These are phyloP conservation scores for Tricholoma terreum DNA, from an alignment of 768 basidiomycete genomes.

Conservation along the genomic window DNA sequence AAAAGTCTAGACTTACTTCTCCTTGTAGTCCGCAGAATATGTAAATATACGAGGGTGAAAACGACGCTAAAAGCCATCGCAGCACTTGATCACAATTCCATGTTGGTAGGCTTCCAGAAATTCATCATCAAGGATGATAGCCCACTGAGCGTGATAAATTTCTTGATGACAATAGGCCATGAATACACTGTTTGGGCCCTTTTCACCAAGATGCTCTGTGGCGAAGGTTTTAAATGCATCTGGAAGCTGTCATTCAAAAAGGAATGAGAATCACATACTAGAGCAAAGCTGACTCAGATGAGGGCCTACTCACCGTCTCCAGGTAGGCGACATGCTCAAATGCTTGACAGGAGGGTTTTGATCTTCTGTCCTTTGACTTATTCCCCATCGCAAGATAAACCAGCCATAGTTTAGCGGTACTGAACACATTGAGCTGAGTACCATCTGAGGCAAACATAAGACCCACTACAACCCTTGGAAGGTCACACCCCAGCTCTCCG, in stretches of 20 bases:
- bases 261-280: no score
- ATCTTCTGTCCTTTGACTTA: constrained; percentile 30
- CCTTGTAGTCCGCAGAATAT: constrained; percentile 28
- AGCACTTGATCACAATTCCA: constrained; percentile 19
- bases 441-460: constrained; percentile 29
- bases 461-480: constrained; percentile 12
- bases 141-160: constrained; percentile 23
- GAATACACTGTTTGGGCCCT: background rate
- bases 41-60: constrained; percentile 25
- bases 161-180: constrained; percentile 23
- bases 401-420: constrained; percentile 30
- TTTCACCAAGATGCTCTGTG: background rate
- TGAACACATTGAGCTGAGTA: constrained; percentile 27
- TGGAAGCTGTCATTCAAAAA: background rate
- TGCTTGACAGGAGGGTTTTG: constrained; percentile 17
- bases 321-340: constrained; percentile 27
- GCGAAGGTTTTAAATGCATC: constrained; percentile 2
- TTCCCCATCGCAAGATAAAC: constrained; percentile 32
- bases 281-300: no score
- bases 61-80: constrained; percentile 17
- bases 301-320: constrained; percentile 19
- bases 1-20: constrained; percentile 18
- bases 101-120: constrained; percentile 21
- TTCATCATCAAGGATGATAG: constrained; percentile 16
- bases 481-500: constrained; percentile 7